Conservation (phyloP, 306 rosid genomes). For the Spatholobus suberectus region DNA sequence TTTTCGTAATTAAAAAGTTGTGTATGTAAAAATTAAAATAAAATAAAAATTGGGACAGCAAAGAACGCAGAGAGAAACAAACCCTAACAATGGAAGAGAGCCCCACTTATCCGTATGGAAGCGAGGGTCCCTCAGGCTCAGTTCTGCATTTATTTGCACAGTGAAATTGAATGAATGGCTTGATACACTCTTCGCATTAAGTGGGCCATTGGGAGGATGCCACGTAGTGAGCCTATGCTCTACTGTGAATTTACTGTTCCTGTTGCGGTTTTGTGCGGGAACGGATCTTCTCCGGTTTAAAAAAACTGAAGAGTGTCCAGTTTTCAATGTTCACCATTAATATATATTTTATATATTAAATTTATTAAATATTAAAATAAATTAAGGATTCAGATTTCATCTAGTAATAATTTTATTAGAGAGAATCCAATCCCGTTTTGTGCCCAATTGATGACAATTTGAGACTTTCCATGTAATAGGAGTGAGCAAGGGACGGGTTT, state of each 20-base stretch:
- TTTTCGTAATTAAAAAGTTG: background rate
- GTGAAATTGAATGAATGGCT: slow-evolving; percentile 49
- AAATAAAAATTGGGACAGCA: background rate
- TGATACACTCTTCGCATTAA: background rate
- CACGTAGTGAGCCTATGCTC: slow-evolving; percentile 37
- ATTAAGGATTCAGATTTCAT: no score
- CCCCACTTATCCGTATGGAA: slow-evolving; percentile 71
- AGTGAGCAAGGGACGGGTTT: no score
- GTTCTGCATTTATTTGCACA: slow-evolving; percentile 40
- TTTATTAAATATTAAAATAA: no score
- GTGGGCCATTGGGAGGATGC: slow-evolving; percentile 9
- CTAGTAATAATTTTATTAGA: no score
- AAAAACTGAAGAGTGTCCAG: no score
- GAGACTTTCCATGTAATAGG: background rate
- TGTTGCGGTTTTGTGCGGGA: no score
- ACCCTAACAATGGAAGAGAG: slow-evolving; percentile 65
- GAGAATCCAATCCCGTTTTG: no score
- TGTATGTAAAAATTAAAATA: background rate
- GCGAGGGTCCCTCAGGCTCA: slow-evolving; percentile 63
- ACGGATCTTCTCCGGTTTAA: no score
- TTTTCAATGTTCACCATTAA: no score
- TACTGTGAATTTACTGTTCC: background rate
- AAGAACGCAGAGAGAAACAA: slow-evolving; percentile 46
- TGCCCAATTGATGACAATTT: background rate
- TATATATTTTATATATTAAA: no score